Conservation (phyloP, 768 basidiomycete species). For the Exsudoporus frostii region DNA sequence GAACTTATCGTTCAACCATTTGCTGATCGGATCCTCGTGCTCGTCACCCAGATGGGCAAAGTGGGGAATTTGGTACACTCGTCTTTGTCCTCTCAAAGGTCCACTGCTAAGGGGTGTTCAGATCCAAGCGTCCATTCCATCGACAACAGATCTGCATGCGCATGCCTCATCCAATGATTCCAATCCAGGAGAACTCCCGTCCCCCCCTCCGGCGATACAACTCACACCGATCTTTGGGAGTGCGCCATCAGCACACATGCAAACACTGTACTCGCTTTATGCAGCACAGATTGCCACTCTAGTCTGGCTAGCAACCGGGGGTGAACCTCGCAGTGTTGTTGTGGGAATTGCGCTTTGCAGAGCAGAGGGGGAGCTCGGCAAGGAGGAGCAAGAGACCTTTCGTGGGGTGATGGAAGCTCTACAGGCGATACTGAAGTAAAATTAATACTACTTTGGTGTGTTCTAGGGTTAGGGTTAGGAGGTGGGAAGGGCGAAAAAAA, state of each 20-base stretch:
- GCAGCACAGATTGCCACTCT: constrained; percentile 85
- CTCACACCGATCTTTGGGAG: constrained; percentile 77
- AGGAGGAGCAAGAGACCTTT: constrained; percentile 45
- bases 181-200: constrained; percentile 43
- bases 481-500: constrained; percentile 24
- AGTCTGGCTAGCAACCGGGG: constrained; percentile 59
- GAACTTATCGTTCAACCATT: constrained; percentile 78
- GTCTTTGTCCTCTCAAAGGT: not conserved
- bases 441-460: too few relatives aligned
- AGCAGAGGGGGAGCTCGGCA: constrained; percentile 29
- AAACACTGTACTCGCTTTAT: constrained; percentile 76
- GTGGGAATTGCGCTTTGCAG: constrained; percentile 70
- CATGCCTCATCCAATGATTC: constrained; percentile 35
- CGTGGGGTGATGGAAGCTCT: constrained; percentile 49
- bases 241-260: constrained; percentile 63
- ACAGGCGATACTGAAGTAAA: constrained; percentile 30
- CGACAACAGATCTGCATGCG: constrained; percentile 51
- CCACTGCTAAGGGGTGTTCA: constrained; percentile 29
- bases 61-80: constrained; percentile 75
- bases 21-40: constrained; percentile 77
- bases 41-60: constrained; percentile 89
- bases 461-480: constrained; percentile 31
- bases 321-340: constrained; percentile 56
- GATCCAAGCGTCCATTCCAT: constrained; percentile 80
- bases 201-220: constrained; percentile 68